phyloP scores from a whole-genome alignment of 176 grass and related monocot genomes.

The Phyllostachys edulis region DNA sequence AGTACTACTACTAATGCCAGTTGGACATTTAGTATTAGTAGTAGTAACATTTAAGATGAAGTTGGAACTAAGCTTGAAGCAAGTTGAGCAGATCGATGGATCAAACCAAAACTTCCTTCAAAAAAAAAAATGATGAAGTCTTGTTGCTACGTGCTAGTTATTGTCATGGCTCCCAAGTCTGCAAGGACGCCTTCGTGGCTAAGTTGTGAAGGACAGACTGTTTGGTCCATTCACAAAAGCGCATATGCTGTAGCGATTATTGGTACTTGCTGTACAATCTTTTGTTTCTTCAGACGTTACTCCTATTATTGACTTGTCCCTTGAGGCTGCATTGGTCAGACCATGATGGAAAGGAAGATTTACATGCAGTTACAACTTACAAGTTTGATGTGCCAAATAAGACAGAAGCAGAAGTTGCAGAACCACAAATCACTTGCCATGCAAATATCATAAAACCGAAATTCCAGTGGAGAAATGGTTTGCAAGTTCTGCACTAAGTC shows the following conservation, averaged over 20 bases:
- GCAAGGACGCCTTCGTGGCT: neutral
- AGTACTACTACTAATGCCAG: neutral
- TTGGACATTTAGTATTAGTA: neutral
- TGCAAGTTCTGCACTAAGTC: neutral
- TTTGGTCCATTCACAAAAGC: neutral
- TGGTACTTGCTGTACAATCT: neutral
- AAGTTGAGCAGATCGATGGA: neutral
- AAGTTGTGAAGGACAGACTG: neutral
- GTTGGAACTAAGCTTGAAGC: neutral
- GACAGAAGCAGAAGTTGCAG: neutral
- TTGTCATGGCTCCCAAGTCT: neutral
- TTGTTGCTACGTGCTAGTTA: neutral
- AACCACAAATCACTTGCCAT: neutral
- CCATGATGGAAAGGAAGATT: neutral
- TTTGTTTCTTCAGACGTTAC: neutral
- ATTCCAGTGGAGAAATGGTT: neutral
- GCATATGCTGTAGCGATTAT: constrained; percentile 25
- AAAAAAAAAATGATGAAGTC: neutral
- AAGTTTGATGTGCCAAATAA: neutral
- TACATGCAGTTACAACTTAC: neutral
- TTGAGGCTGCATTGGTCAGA: neutral
- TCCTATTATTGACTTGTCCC: constrained; percentile 32
- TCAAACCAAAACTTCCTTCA: neutral
- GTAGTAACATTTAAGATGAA: neutral
- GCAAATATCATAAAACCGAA: neutral